Evolutionary conservation across 257 asterid species (phyloP).

Genomic region (Echites panduratus): DNA sequence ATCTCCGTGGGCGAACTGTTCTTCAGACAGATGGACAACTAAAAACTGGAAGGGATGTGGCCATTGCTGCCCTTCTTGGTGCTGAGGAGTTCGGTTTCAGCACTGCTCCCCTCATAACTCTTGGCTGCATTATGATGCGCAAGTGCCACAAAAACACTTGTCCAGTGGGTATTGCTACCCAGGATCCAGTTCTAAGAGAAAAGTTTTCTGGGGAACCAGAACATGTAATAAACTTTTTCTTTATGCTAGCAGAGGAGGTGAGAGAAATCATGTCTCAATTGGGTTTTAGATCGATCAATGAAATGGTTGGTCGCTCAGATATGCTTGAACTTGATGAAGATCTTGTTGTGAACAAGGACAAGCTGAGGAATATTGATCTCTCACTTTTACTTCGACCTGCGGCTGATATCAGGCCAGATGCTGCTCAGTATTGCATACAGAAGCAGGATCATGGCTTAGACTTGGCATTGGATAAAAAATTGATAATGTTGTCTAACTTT

Average conservation of each 20-base stretch:
- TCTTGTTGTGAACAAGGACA: slow-evolving; percentile 63
- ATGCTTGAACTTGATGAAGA: slow-evolving; percentile 86
- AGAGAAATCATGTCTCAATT: slow-evolving; percentile 91
- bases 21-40: slow-evolving; percentile 98
- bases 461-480: slow-evolving; percentile 86
- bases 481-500: slow-evolving; percentile 57
- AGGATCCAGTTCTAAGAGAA: slow-evolving; percentile 92
- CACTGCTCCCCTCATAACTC: slow-evolving; percentile 95
- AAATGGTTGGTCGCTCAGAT: slow-evolving; percentile 97
- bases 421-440: slow-evolving; percentile 91
- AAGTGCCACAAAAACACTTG: slow-evolving; percentile 99
- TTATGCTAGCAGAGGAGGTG: slow-evolving; percentile 96
- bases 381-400: slow-evolving; percentile 92
- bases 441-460: slow-evolving; percentile 97
- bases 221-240: slow-evolving; percentile 93
- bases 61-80: slow-evolving; percentile 95
- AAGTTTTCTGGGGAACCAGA: slow-evolving; percentile 98
- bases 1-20: slow-evolving; percentile 91
- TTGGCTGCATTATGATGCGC: slow-evolving; percentile 99
- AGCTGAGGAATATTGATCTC: slow-evolving; percentile 80
- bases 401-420: slow-evolving; percentile 95
- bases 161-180: slow-evolving; percentile 99
- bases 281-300: slow-evolving; percentile 75
- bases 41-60: slow-evolving; percentile 97
- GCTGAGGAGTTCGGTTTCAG: slow-evolving; percentile 99